Conservation (phyloP, 257 asterid genomes). For the Lithospermum erythrorhizon region DNA sequence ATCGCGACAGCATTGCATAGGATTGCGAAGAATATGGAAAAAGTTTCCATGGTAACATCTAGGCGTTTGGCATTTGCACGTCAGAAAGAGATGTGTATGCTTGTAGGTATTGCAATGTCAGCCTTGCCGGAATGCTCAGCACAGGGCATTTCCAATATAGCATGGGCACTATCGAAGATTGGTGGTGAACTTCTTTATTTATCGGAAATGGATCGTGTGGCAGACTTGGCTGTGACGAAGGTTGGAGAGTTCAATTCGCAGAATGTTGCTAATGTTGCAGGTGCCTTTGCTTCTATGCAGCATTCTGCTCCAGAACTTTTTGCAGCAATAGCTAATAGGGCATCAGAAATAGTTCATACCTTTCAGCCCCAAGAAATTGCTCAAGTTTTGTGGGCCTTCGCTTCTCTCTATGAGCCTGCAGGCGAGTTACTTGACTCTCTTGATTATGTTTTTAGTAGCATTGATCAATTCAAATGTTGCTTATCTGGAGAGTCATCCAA, state of each 20-base stretch:
- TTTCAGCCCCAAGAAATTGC: conserved; percentile 88
- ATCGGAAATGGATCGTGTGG: conserved; percentile 91
- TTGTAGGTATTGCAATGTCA: conserved; percentile 87
- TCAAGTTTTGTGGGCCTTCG: conserved; percentile 91
- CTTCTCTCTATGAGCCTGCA: conserved; percentile 70
- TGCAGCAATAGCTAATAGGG: conserved; percentile 47
- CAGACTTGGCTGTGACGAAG: conserved; percentile 74
- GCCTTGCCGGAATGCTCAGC: conserved; percentile 84
- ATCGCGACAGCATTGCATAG: conserved; percentile 87
- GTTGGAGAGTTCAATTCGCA: conserved; percentile 73
- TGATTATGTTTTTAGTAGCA: conserved; percentile 34
- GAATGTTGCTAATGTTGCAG: conserved; percentile 84
- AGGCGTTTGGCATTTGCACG: conserved; percentile 74
- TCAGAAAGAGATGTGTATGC: conserved; percentile 82
- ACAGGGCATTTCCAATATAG: conserved; percentile 86
- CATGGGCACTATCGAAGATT: conserved; percentile 87
- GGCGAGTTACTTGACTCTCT: conserved; percentile 58
- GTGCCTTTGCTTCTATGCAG: conserved; percentile 94
- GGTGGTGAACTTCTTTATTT: conserved; percentile 91
- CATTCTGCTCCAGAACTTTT: conserved; percentile 85
- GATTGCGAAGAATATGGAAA: conserved; percentile 97
- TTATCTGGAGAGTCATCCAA: conserved; percentile 18
- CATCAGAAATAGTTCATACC: conserved; percentile 42
- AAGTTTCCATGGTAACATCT: conserved; percentile 53
- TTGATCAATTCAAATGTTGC: conserved; percentile 34